phyloP scores from a whole-genome alignment of 208 protist genomes.

The Strigomonas culicis region DNA sequence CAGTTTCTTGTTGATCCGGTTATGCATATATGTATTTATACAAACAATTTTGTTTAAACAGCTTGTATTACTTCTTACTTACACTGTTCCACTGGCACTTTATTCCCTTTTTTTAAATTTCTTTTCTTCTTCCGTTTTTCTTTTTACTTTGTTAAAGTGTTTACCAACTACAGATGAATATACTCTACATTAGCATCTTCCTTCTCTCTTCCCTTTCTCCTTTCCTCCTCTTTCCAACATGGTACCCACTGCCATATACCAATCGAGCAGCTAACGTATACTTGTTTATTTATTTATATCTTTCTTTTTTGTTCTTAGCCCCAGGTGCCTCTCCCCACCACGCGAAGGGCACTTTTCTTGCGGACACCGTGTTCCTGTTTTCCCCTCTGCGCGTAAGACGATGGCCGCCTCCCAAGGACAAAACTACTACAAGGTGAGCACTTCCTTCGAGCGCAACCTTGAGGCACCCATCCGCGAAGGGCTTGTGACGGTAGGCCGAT shows the following conservation, averaged over 20 bases:
- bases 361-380: slow-evolving; percentile 5
- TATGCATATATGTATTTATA: not conserved
- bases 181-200: slow-evolving; percentile 1
- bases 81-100: not conserved
- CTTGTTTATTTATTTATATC: slow-evolving; percentile 14
- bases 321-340: not conserved
- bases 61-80: not conserved
- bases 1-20: not conserved
- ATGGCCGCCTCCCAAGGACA: slow-evolving; percentile 3
- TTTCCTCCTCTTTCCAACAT: not conserved
- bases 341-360: too few species aligned
- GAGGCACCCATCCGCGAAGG: slow-evolving; percentile 43
- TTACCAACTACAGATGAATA: not conserved
- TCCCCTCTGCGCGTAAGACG: not conserved
- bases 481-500: slow-evolving; percentile 60
- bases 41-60: not conserved
- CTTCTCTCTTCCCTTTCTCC: slow-evolving; percentile 12
- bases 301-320: slow-evolving; percentile 6
- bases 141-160: slow-evolving; percentile 11
- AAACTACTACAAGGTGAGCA: slow-evolving; percentile 44
- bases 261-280: too few species aligned
- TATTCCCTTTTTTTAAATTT: not conserved
- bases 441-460: slow-evolving; percentile 61
- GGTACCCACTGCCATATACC: too few species aligned
- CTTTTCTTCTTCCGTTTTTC: slow-evolving; percentile 16